phyloP scores from a whole-genome alignment of 1,284 basidiomycete species.

The Sparassis latifolia region DNA sequence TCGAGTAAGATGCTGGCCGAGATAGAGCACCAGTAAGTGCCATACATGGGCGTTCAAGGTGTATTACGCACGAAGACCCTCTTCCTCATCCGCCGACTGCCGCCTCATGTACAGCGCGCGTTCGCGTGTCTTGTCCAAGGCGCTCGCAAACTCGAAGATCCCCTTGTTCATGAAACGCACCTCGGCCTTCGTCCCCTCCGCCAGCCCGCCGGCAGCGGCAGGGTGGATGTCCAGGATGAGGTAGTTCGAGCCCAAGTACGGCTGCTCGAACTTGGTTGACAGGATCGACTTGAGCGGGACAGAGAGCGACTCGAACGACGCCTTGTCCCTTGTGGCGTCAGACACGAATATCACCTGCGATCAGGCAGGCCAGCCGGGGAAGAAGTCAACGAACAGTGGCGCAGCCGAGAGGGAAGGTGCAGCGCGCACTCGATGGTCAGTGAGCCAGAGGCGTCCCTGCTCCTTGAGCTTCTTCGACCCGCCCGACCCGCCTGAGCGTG shows the following conservation, averaged over 20 bases:
- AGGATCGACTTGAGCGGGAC: slow-evolving; percentile 60
- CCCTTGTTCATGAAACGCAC: slow-evolving; percentile 60
- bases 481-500: slow-evolving; percentile 43
- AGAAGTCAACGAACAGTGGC: slow-evolving; percentile 1
- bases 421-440: slow-evolving; percentile 60
- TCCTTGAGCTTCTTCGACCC: slow-evolving; percentile 54
- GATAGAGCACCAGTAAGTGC: too few species aligned
- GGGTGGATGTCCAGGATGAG: slow-evolving; percentile 61
- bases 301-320: slow-evolving; percentile 44
- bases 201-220: slow-evolving; percentile 55
- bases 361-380: background rate
- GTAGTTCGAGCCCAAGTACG: slow-evolving; percentile 63
- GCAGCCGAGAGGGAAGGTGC: background rate
- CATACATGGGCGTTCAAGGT: too few species aligned
- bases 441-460: slow-evolving; percentile 52
- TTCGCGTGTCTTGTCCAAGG: slow-evolving; percentile 71
- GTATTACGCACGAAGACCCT: slow-evolving; percentile 57
- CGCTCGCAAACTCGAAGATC: slow-evolving; percentile 66
- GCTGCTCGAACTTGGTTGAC: slow-evolving; percentile 68
- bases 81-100: slow-evolving; percentile 45
- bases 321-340: slow-evolving; percentile 29
- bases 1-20: too few species aligned
- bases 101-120: slow-evolving; percentile 68
- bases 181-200: slow-evolving; percentile 55
- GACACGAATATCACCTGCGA: slow-evolving; percentile 58